Evolutionary conservation across 352 stramenopile genomes (phyloP).

Genomic region (Phytophthora pisi): DNA sequence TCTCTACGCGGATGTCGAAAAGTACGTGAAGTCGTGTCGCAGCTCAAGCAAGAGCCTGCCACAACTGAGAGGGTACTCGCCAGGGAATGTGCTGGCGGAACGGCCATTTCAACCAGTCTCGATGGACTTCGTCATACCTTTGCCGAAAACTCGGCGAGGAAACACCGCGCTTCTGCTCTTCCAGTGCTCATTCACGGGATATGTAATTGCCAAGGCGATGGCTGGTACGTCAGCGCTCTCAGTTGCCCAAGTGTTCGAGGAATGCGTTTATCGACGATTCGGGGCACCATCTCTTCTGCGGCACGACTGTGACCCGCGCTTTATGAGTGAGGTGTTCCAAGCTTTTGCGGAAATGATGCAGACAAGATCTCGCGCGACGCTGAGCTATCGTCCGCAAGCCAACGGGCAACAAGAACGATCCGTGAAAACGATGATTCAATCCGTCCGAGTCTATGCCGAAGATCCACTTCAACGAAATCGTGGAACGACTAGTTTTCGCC

Average conservation of each 20-base stretch:
- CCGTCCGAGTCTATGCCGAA: slow-evolving; percentile 5
- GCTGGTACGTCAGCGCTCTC: slow-evolving; percentile 2
- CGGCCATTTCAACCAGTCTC: slow-evolving; percentile 3
- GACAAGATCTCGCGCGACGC: background rate
- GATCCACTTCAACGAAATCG: slow-evolving; percentile 15
- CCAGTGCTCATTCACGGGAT: slow-evolving; percentile 11
- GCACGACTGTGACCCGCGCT: slow-evolving; percentile 18
- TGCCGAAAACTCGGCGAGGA: background rate
- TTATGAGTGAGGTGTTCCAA: slow-evolving; percentile 21
- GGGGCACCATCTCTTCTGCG: slow-evolving; percentile 12
- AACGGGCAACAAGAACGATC: slow-evolving; percentile 18
- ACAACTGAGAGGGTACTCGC: background rate
- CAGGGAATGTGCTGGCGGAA: slow-evolving; percentile 5
- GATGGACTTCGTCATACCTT: background rate
- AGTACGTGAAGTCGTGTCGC: background rate
- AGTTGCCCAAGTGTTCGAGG: slow-evolving; percentile 14
- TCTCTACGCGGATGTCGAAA: background rate
- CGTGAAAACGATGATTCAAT: slow-evolving; percentile 13
- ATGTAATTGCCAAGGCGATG: slow-evolving; percentile 21
- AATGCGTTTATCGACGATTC: slow-evolving; percentile 13
- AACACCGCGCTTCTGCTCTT: slow-evolving; percentile 18
- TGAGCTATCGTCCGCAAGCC: slow-evolving; percentile 18
- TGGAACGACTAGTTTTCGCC: background rate
- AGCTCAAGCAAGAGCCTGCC: slow-evolving; percentile 7
- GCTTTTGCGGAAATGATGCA: slow-evolving; percentile 18